Conservation (phyloP, 257 asterid genomes). For the Nicotiana undulata region DNA sequence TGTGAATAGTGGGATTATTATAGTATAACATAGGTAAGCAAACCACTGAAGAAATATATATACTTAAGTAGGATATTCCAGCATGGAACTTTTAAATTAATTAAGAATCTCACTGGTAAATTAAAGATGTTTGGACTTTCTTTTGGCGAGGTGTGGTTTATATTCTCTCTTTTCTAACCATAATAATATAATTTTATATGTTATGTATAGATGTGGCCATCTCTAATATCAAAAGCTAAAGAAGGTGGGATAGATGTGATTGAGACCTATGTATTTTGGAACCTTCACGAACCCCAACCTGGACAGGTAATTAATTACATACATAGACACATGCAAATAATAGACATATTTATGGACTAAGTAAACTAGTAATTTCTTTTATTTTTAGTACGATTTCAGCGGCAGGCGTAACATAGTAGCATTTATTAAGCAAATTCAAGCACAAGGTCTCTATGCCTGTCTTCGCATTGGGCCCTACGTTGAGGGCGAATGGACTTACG, state of each 20-base stretch:
- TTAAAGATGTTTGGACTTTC: neutral
- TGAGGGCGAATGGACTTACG: conserved; percentile 86
- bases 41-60: neutral
- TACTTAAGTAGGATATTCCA: neutral
- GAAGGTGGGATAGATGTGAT: conserved; percentile 66
- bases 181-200: neutral
- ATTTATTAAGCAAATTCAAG: conserved; percentile 59
- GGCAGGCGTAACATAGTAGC: conserved; percentile 55
- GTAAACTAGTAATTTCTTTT: neutral
- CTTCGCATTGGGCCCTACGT: conserved; percentile 84
- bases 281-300: conserved; percentile 64
- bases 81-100: neutral
- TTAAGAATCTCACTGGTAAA: neutral
- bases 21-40: neutral
- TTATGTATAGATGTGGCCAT: conserved; percentile 67
- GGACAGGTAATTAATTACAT: conserved; percentile 37
- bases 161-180: neutral
- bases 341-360: too few species aligned
- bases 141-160: neutral
- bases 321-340: too few species aligned
- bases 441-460: conserved; percentile 72
- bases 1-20: neutral
- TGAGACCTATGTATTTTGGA: conserved; percentile 85
- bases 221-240: conserved; percentile 65
- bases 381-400: conserved; percentile 65